Evolutionary conservation across 352 stramenopile genomes (phyloP).

Genomic region (Albugo candida): DNA sequence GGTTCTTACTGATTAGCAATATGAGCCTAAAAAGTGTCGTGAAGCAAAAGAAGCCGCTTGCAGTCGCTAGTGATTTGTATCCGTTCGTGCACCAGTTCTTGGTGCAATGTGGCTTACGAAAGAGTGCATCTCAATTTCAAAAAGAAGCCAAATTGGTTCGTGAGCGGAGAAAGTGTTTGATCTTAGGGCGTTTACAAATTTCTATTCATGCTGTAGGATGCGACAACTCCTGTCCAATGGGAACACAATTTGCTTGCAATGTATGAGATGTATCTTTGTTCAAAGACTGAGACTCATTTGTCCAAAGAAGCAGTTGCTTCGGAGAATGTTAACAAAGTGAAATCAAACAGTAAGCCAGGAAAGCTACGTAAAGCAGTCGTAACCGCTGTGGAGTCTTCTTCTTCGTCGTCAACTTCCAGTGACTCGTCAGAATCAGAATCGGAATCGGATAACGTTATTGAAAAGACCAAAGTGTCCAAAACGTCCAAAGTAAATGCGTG

Average conservation of each 20-base stretch:
- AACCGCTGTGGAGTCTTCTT: slow-evolving; percentile 4
- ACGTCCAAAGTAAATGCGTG: not conserved
- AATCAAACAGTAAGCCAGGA: slow-evolving; percentile 20
- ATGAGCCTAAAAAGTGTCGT: too few species aligned
- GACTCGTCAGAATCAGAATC: not conserved
- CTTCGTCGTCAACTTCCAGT: slow-evolving; percentile 1
- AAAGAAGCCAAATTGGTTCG: slow-evolving; percentile 57
- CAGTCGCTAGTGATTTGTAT: slow-evolving; percentile 56
- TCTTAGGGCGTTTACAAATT: not conserved
- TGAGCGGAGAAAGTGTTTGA: not conserved
- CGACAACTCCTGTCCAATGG: slow-evolving; percentile 19
- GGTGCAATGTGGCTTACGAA: slow-evolving; percentile 39
- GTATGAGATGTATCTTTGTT: slow-evolving; percentile 44
- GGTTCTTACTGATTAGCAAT: too few species aligned
- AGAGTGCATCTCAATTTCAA: slow-evolving; percentile 30
- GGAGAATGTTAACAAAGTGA: slow-evolving; percentile 31
- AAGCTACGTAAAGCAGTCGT: slow-evolving; percentile 9
- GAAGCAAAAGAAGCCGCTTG: not conserved
- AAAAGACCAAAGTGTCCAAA: not conserved
- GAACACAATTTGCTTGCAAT: slow-evolving; percentile 55
- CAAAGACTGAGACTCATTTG: slow-evolving; percentile 14
- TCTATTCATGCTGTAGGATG: slow-evolving; percentile 11
- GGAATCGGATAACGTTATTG: not conserved
- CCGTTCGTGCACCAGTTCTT: slow-evolving; percentile 57
- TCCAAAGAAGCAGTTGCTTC: slow-evolving; percentile 30